Evolutionary conservation across 441 rosid genomes (phyloP).

Genomic region (Francoa sonchifolia): DNA sequence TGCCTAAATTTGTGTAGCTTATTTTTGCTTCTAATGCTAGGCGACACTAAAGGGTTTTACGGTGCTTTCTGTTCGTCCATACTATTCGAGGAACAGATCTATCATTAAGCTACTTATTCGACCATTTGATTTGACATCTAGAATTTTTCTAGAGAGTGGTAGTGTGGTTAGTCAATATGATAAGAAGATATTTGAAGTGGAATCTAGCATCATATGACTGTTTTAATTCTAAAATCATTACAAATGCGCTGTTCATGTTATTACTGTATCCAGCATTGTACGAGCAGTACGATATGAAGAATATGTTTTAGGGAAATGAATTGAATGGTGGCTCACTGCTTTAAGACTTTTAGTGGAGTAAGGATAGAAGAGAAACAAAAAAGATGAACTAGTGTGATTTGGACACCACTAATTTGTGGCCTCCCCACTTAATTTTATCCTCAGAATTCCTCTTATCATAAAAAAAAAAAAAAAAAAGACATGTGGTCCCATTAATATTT

Average conservation of each 20-base stretch:
- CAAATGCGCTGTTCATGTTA: constrained; percentile 23
- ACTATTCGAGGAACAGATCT: too few species aligned
- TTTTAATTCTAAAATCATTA: constrained; percentile 15
- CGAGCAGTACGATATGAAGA: constrained; percentile 1
- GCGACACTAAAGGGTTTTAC: constrained; percentile 5
- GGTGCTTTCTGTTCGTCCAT: constrained; percentile 4
- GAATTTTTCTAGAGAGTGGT: constrained; percentile 2
- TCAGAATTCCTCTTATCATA: background rate
- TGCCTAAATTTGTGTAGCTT: too few species aligned
- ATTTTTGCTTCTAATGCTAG: too few species aligned
- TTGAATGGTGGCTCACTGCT: constrained; percentile 17
- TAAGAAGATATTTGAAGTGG: constrained; percentile 31
- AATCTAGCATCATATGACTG: constrained; percentile 26
- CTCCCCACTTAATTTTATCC: constrained; percentile 30
- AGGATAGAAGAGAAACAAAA: constrained; percentile 14
- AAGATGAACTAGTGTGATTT: constrained; percentile 25
- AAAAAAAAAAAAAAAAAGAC: background rate
- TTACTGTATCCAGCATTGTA: constrained; percentile 18
- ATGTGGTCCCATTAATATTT: constrained; percentile 4
- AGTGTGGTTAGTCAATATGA: constrained; percentile 12
- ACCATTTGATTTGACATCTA: background rate
- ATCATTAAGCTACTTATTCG: constrained; percentile 6
- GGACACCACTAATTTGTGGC: constrained; percentile 53
- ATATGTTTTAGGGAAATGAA: constrained; percentile 2
- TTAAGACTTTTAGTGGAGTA: constrained; percentile 22